Percentiles rank a stretch among this genome's conserved stretches.
phyloP scores from a whole-genome alignment of 2,329 filamentous ascomycete species.

The Alternaria incomplexa region DNA sequence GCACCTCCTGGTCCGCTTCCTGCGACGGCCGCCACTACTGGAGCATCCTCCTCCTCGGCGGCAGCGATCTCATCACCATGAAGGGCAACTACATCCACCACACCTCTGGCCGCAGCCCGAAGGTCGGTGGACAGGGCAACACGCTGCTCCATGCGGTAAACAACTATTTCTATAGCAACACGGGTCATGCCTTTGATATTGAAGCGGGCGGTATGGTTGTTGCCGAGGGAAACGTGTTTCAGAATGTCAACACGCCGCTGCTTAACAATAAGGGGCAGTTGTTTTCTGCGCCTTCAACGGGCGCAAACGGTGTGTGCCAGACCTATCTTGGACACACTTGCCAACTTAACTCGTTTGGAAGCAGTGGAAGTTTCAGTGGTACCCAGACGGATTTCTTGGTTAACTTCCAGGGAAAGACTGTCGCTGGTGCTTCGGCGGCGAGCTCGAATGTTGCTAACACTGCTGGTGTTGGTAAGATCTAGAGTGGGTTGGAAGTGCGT shows the following conservation, averaged over 20 bases:
- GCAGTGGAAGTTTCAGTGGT: slow-evolving; percentile 6
- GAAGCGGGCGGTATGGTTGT: slow-evolving; percentile 5
- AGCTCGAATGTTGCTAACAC: slow-evolving; percentile 2
- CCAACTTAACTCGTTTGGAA: slow-evolving; percentile 6
- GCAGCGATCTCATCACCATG: slow-evolving; percentile 20
- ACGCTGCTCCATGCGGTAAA: slow-evolving; percentile 23
- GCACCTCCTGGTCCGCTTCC: slow-evolving; percentile 17
- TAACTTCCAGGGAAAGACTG: slow-evolving; percentile 10
- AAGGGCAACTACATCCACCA: slow-evolving; percentile 26
- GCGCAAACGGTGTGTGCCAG: slow-evolving; percentile 2
- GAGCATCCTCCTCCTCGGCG: slow-evolving; percentile 18
- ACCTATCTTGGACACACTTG: slow-evolving; percentile 10
- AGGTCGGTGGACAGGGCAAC: slow-evolving; percentile 13
- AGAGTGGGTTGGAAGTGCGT: background rate
- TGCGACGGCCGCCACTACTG: slow-evolving; percentile 30
- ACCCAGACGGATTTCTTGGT: slow-evolving; percentile 9
- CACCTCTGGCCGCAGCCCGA: slow-evolving; percentile 22
- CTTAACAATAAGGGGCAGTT: slow-evolving; percentile 1
- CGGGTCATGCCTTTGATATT: slow-evolving; percentile 22
- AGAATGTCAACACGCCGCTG: slow-evolving; percentile 12
- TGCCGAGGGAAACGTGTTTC: slow-evolving; percentile 22
- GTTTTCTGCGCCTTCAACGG: slow-evolving; percentile 1
- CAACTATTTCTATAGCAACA: slow-evolving; percentile 22
- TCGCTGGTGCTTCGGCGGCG: slow-evolving; percentile 1
- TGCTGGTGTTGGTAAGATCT: slow-evolving; percentile 22